Conservation (phyloP, 1,284 basidiomycete species). For the Phenoliferia sp. region DNA sequence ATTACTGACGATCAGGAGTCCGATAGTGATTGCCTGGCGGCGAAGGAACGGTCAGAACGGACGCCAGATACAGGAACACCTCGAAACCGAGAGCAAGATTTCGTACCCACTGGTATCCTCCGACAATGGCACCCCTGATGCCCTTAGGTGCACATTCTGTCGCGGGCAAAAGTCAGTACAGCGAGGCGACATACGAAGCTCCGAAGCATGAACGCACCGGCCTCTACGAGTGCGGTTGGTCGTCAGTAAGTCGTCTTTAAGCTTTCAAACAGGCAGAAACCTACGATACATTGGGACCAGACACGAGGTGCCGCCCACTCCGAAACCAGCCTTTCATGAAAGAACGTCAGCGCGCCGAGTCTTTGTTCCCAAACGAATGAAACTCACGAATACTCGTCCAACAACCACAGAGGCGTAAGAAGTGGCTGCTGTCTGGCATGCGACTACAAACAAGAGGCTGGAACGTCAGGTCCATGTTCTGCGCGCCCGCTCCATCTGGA, state of each 20-base stretch:
- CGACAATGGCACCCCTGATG: conserved; percentile 76
- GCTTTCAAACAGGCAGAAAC: neutral
- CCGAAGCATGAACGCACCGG: neutral
- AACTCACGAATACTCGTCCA: conserved; percentile 63
- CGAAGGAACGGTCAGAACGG: conserved; percentile 25
- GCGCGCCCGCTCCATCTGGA: neutral
- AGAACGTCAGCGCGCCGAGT: neutral
- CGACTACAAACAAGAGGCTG: conserved; percentile 44
- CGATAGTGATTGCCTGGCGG: neutral
- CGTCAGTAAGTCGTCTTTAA: neutral
- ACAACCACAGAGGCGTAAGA: conserved; percentile 41
- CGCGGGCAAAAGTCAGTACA: conserved; percentile 14
- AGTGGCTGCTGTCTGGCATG: conserved; percentile 51
- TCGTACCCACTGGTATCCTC: conserved; percentile 41
- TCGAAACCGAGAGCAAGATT: neutral
- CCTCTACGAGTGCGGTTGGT: neutral
- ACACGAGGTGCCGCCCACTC: conserved; percentile 51
- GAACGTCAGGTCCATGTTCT: too few relatives aligned
- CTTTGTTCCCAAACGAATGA: neutral
- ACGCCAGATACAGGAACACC: conserved; percentile 48
- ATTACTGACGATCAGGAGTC: neutral
- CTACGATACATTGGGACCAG: conserved; percentile 69
- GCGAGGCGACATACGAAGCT: neutral
- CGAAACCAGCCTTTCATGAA: neutral
- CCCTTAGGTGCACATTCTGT: conserved; percentile 68